Evolutionary conservation across 441 rosid species (phyloP).

Genomic region (Geranium incanum): DNA sequence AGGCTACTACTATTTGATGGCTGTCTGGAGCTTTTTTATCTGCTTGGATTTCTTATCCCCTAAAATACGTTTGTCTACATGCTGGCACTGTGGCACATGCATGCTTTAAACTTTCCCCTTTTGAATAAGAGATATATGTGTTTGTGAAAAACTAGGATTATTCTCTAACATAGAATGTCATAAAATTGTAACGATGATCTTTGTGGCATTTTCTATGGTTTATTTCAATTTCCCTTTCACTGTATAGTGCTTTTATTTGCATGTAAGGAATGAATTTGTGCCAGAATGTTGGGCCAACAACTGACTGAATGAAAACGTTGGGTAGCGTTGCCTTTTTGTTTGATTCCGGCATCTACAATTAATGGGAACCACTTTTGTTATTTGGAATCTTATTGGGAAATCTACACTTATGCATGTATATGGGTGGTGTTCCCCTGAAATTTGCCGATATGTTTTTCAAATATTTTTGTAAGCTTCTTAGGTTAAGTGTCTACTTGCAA

Average conservation of each 20-base stretch:
- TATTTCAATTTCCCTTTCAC: neutral
- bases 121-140: neutral
- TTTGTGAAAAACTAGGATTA: neutral
- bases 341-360: neutral
- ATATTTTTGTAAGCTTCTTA: neutral
- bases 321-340: neutral
- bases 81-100: neutral
- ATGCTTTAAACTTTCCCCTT: neutral
- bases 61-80: neutral
- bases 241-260: neutral
- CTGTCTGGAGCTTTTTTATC: neutral
- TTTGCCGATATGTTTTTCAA: constrained; percentile 15
- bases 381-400: neutral
- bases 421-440: neutral
- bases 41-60: neutral
- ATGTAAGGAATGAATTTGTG: neutral
- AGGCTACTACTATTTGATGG: neutral
- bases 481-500: neutral
- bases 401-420: neutral
- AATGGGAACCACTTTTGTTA: neutral
- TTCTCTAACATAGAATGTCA: neutral
- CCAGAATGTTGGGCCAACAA: neutral
- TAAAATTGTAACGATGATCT: neutral
- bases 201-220: neutral
- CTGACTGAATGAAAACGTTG: neutral